Percentiles rank a stretch among this genome's conserved stretches.
These are phyloP conservation scores for Penicillium corylophilum DNA, from an alignment of 2,329 filamentous ascomycete genomes.

Conservation along the genomic window DNA sequence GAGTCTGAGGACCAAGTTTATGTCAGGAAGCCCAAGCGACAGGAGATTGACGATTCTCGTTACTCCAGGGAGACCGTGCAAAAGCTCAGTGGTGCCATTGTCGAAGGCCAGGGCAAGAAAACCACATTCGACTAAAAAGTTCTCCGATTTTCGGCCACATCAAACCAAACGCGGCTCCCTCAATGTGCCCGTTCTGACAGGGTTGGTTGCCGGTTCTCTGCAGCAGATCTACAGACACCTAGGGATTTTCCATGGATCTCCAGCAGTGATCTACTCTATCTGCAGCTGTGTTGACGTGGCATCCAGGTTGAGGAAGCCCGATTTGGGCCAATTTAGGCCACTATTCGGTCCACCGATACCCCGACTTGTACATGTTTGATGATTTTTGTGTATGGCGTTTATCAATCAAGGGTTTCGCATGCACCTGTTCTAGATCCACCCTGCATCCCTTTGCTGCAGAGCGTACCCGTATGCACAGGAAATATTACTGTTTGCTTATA, in stretches of 20 bases:
- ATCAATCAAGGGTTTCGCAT: conserved; percentile 19
- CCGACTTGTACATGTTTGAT: not conserved
- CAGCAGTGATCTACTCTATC: conserved; percentile 10
- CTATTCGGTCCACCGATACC: conserved; percentile 7
- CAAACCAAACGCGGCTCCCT: not conserved
- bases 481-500: not conserved
- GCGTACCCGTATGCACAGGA: not conserved
- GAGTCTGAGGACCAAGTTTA: conserved; percentile 26
- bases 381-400: conserved; percentile 5
- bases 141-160: not conserved
- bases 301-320: conserved; percentile 1
- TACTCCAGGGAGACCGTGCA: conserved; percentile 54
- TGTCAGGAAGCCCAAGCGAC: conserved; percentile 25
- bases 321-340: not conserved
- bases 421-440: conserved; percentile 6
- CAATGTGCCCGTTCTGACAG: not conserved
- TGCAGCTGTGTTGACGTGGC: conserved; percentile 14
- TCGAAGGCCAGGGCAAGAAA: conserved; percentile 76
- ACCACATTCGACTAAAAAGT: conserved; percentile 67
- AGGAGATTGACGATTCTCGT: conserved; percentile 43
- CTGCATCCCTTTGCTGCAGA: conserved; percentile 7
- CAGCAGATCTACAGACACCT: conserved; percentile 3
- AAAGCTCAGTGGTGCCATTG: conserved; percentile 74
- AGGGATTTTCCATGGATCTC: conserved; percentile 1
- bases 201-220: conserved; percentile 1